Percentiles rank a stretch among this genome's conserved stretches.
phyloP scores from a whole-genome alignment of 2,329 filamentous ascomycete genomes.

The Acrodontium crateriforme region DNA sequence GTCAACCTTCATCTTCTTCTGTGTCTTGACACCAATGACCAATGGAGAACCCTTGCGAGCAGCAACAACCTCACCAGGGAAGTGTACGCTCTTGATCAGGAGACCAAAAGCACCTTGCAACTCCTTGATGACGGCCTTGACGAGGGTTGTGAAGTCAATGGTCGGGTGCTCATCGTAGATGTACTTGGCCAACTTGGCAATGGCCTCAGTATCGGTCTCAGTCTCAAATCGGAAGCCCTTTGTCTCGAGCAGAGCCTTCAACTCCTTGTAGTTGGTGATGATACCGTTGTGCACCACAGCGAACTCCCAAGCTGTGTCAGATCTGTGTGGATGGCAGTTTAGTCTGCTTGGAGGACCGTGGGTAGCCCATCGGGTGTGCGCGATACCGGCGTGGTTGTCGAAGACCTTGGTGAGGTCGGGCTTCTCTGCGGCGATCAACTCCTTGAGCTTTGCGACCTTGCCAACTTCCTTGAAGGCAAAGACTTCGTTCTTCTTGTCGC shows the following conservation, averaged over 20 bases:
- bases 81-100: conserved; percentile 96
- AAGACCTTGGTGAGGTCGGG: conserved; percentile 85
- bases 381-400: conserved; percentile 95
- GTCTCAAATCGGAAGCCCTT: conserved; percentile 99
- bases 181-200: conserved; percentile 97
- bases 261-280: conserved; percentile 99
- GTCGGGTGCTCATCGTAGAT: conserved; percentile 87
- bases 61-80: conserved; percentile 92
- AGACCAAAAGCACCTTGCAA: conserved; percentile 95
- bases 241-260: conserved; percentile 79
- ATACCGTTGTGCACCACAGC: conserved; percentile 98
- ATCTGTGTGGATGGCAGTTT: conserved; percentile 99
- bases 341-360: conserved; percentile 84
- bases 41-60: conserved; percentile 96
- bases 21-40: conserved; percentile 90
- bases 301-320: conserved; percentile 91
- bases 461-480: conserved; percentile 97
- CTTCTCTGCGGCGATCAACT: conserved; percentile 73
- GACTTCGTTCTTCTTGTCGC: conserved; percentile 97
- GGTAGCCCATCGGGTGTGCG: conserved; percentile 97
- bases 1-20: conserved; percentile 99
- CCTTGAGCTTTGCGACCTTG: conserved; percentile 93
- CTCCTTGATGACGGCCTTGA: conserved; percentile 97
- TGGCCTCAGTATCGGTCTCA: conserved; percentile 97
- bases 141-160: conserved; percentile 90